These are phyloP conservation scores for Calonectria naviculata DNA, from an alignment of 2,329 filamentous ascomycete species.

Conservation along the genomic window DNA sequence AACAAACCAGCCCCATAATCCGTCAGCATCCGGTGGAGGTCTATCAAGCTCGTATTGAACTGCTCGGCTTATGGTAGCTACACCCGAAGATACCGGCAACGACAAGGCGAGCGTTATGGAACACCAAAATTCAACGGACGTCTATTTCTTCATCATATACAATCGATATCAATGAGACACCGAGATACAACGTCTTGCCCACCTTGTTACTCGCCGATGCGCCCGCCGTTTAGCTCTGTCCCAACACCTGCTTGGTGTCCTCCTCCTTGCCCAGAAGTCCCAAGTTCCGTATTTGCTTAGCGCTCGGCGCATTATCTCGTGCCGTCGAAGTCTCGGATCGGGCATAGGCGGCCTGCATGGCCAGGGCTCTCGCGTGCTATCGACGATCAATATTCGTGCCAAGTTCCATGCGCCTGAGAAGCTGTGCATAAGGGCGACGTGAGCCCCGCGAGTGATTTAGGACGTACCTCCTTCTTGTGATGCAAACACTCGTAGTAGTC, in stretches of 20 bases:
- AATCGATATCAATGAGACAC: constrained; percentile 20
- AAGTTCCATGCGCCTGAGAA: background rate
- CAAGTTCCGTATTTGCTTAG: constrained; percentile 87
- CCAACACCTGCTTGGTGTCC: constrained; percentile 73
- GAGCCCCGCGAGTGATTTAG: background rate
- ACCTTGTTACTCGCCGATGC: constrained; percentile 3
- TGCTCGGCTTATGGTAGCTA: background rate
- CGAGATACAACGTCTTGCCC: constrained; percentile 8
- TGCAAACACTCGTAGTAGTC: constrained; percentile 99
- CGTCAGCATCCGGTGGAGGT: background rate
- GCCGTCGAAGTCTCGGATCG: constrained; percentile 80
- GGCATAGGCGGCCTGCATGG: constrained; percentile 86
- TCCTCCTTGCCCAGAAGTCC: constrained; percentile 88
- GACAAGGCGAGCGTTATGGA: background rate
- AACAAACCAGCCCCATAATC: background rate
- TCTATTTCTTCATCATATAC: constrained; percentile 39
- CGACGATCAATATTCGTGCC: constrained; percentile 24
- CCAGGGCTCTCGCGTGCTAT: constrained; percentile 81
- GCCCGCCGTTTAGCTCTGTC: constrained; percentile 40
- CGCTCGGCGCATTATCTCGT: constrained; percentile 83
- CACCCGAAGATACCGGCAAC: background rate
- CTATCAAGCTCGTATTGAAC: no score
- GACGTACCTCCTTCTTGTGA: constrained; percentile 95
- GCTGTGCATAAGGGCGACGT: background rate
- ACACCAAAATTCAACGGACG: constrained; percentile 23